These are phyloP conservation scores for Gymnopus androsaceus DNA, from an alignment of 1,284 basidiomycete genomes.

Conservation along the genomic window DNA sequence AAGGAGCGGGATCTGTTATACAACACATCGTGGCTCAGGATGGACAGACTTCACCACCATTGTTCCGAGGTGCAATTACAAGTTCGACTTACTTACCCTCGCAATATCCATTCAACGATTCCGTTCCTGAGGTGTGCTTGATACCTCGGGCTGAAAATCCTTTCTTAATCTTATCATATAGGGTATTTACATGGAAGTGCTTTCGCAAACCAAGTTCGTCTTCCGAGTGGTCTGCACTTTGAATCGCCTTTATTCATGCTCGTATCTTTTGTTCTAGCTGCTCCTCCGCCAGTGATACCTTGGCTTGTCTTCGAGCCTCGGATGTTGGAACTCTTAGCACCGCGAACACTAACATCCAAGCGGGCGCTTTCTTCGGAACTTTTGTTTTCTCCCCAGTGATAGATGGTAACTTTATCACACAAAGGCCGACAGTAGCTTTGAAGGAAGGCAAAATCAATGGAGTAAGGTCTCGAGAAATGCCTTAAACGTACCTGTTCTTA, in stretches of 20 bases:
- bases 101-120: constrained; percentile 46
- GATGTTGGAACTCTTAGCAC: constrained; percentile 26
- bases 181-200: constrained; percentile 20
- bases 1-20: constrained; percentile 30
- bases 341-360: constrained; percentile 28
- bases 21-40: constrained; percentile 31
- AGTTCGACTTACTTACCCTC: constrained; percentile 48
- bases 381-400: constrained; percentile 37
- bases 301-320: constrained; percentile 29
- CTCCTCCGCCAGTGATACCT: constrained; percentile 19
- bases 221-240: too few species aligned
- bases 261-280: constrained; percentile 30
- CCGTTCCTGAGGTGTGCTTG: constrained; percentile 49
- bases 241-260: too few species aligned
- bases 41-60: constrained; percentile 39
- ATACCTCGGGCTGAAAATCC: constrained; percentile 8
- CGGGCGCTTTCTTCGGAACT: constrained; percentile 33
- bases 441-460: constrained; percentile 31
- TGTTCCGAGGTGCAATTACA: constrained; percentile 47
- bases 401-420: constrained; percentile 37
- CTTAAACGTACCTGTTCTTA: neutral
- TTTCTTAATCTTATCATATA: constrained; percentile 15
- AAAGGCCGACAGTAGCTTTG: constrained; percentile 33
- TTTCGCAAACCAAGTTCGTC: constrained; percentile 19
- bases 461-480: too few species aligned